Evolutionary conservation across 2,329 filamentous ascomycete species (phyloP).

Genomic region (Blastomyces percursus): DNA sequence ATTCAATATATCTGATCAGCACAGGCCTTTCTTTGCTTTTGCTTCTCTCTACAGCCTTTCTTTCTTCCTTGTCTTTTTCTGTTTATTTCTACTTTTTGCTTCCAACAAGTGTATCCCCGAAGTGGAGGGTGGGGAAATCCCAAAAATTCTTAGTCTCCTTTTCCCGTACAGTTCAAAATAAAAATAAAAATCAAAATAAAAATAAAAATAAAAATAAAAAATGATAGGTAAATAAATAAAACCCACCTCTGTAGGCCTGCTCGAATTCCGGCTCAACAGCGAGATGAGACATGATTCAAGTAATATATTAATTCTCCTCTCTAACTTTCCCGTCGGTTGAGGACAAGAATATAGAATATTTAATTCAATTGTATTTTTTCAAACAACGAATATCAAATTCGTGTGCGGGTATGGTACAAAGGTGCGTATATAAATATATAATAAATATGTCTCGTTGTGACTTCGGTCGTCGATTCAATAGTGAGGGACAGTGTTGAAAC

Average conservation of each 20-base stretch:
- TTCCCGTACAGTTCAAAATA: too few relatives aligned
- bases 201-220: slow-evolving; percentile 2
- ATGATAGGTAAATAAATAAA: background rate
- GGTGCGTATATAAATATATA: background rate
- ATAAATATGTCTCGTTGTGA: background rate
- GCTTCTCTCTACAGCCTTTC: background rate
- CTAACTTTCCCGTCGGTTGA: slow-evolving; percentile 1
- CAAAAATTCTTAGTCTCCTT: too few relatives aligned
- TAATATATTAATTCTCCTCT: background rate
- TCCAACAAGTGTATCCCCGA: background rate
- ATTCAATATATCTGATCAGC: slow-evolving; percentile 3
- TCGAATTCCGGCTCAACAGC: slow-evolving; percentile 91
- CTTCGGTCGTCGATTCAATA: background rate
- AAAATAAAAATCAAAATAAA: too few relatives aligned
- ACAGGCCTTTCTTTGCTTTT: slow-evolving; percentile 6
- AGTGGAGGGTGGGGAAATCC: background rate
- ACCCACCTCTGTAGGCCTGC: slow-evolving; percentile 89
- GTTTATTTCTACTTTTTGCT: background rate
- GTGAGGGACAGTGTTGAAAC: background rate
- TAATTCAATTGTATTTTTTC: background rate
- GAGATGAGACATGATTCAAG: slow-evolving; percentile 62
- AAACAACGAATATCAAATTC: background rate
- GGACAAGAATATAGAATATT: background rate
- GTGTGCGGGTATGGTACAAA: background rate
- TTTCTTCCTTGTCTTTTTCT: background rate